Percentiles rank a stretch among this genome's conserved stretches.
These are phyloP conservation scores for Vigna reflexopilosa DNA, from an alignment of 306 rosid genomes.

Conservation along the genomic window DNA sequence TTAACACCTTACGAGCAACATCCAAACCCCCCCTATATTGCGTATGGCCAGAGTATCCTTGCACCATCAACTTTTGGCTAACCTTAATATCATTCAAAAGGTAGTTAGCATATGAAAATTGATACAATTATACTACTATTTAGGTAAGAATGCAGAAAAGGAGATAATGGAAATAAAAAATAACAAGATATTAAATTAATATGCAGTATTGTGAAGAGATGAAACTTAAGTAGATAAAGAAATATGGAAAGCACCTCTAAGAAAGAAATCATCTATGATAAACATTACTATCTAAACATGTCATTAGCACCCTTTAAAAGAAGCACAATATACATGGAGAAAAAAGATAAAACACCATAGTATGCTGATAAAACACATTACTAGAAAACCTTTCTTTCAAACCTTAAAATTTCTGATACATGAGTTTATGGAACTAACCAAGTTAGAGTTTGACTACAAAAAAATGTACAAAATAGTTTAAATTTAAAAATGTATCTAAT, in stretches of 20 bases:
- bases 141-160: slow-evolving; percentile 1
- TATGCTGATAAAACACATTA: slow-evolving; percentile 4
- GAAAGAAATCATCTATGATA: not conserved
- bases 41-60: slow-evolving; percentile 86
- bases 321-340: not conserved
- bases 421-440: slow-evolving; percentile 11
- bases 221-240: not conserved
- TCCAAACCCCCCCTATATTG: slow-evolving; percentile 87
- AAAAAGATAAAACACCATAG: slow-evolving; percentile 18
- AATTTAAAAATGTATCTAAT: not conserved
- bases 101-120: slow-evolving; percentile 26
- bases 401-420: not conserved
- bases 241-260: slow-evolving; percentile 19
- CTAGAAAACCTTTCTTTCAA: slow-evolving; percentile 10
- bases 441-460: slow-evolving; percentile 4
- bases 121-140: not conserved
- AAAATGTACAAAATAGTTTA: not conserved
- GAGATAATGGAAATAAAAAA: not conserved
- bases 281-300: not conserved
- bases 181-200: slow-evolving; percentile 12
- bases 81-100: slow-evolving; percentile 54
- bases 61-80: slow-evolving; percentile 95
- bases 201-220: not conserved
- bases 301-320: slow-evolving; percentile 14
- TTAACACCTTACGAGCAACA: slow-evolving; percentile 75